These are phyloP conservation scores for Rhizophora apiculata DNA, from an alignment of 345 rosid species.

Conservation along the genomic window DNA sequence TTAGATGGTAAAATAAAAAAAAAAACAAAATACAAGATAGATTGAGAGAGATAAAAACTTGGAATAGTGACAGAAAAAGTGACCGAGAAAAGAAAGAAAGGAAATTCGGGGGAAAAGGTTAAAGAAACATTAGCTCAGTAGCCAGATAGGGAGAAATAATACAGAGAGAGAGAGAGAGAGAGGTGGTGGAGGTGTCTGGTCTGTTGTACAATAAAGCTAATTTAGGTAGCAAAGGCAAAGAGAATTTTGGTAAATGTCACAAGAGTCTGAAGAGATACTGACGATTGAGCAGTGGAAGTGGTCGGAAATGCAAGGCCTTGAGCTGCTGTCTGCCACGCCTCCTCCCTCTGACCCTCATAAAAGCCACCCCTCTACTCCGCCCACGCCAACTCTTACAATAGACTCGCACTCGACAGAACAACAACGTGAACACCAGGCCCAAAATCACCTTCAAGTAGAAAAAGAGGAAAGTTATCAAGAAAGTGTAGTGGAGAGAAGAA, in stretches of 20 bases:
- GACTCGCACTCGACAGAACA: conserved; percentile 12
- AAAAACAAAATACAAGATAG: too few species aligned
- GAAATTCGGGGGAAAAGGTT: not conserved
- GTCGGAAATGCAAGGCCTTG: conserved; percentile 98
- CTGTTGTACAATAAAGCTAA: not conserved
- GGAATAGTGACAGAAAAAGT: not conserved
- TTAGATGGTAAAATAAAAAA: not conserved
- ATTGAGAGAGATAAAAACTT: not conserved
- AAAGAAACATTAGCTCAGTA: conserved; percentile 25
- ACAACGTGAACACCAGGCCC: not conserved
- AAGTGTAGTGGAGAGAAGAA: conserved; percentile 20
- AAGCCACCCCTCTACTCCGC: conserved; percentile 24
- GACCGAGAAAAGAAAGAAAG: not conserved
- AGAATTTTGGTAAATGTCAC: conserved; percentile 66
- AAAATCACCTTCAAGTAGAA: conserved; percentile 5
- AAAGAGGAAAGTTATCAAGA: not conserved
- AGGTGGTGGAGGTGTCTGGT: not conserved
- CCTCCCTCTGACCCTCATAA: conserved; percentile 26
- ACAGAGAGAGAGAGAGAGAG: conserved; percentile 19
- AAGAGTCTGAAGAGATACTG: conserved; percentile 52
- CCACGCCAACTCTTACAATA: conserved; percentile 19
- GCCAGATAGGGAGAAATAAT: conserved; percentile 37
- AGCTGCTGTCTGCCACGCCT: conserved; percentile 51
- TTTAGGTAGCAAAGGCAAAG: not conserved
- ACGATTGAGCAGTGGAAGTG: conserved; percentile 89